A percentile compares a stretch with the other conserved stretches of the same genome.
These are phyloP conservation scores for Aspergillus intermedius DNA, from an alignment of 2,329 filamentous ascomycete genomes.

Conservation along the genomic window DNA sequence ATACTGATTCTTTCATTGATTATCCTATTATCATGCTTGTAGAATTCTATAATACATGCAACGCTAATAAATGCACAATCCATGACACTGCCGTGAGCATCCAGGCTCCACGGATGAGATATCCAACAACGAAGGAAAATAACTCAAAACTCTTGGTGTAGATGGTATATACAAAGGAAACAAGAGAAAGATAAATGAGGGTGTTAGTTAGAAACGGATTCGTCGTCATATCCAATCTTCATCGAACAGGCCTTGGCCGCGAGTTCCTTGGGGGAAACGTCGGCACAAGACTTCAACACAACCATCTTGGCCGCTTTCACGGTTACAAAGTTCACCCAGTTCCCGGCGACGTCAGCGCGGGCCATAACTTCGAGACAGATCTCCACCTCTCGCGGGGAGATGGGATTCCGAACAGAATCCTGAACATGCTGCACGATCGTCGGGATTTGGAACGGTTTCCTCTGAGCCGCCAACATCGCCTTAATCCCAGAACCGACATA, in stretches of 20 bases:
- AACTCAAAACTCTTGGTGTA: neutral
- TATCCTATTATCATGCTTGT: neutral
- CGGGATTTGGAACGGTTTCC: constrained; percentile 61
- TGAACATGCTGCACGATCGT: constrained; percentile 58
- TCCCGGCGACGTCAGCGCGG: constrained; percentile 40
- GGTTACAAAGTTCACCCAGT: constrained; percentile 45
- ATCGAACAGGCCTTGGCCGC: constrained; percentile 24
- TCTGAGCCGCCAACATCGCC: constrained; percentile 33
- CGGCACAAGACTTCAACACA: constrained; percentile 38
- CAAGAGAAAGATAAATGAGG: neutral
- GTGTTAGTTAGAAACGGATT: constrained; percentile 4
- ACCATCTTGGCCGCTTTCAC: constrained; percentile 41
- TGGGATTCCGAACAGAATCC: constrained; percentile 55
- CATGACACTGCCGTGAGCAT: constrained; percentile 19
- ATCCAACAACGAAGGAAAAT: neutral
- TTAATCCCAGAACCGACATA: constrained; percentile 26
- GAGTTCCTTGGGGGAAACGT: constrained; percentile 32
- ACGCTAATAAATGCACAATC: constrained; percentile 20
- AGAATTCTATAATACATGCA: constrained; percentile 1
- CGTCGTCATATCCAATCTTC: constrained; percentile 22
- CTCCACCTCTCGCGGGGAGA: constrained; percentile 44
- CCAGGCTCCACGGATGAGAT: constrained; percentile 12
- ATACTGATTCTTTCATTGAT: neutral
- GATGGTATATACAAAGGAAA: neutral
- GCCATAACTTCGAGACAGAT: constrained; percentile 44